Evolutionary conservation across 805 yeast genomes (phyloP).

Genomic region (Pichia scutulata): DNA sequence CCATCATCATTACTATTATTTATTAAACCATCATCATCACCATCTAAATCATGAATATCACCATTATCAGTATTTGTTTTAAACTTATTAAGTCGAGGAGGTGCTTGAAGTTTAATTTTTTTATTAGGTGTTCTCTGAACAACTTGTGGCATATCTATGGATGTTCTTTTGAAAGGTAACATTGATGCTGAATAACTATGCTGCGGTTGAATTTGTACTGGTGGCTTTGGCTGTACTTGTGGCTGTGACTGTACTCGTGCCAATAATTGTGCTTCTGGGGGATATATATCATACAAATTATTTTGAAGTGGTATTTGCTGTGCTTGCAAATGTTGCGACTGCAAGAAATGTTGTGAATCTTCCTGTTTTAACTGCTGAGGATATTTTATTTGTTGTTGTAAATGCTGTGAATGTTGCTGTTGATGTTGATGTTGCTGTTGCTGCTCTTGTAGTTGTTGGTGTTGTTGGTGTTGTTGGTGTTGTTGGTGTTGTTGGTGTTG

Average conservation of each 20-base stretch:
- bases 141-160: constrained; percentile 1
- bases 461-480: background rate
- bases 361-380: background rate
- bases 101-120: constrained; percentile 7
- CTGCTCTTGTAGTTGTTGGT: background rate
- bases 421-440: background rate
- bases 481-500: background rate
- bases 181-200: background rate
- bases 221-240: background rate
- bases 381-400: background rate
- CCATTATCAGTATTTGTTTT: background rate
- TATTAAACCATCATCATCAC: background rate
- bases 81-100: constrained; percentile 1
- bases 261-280: background rate
- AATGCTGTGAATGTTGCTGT: background rate
- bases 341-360: background rate
- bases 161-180: background rate
- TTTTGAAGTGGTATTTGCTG: background rate
- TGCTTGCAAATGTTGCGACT: background rate
- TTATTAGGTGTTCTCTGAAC: background rate
- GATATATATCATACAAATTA: background rate
- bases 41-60: background rate
- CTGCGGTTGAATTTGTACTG: background rate
- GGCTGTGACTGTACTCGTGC: background rate
- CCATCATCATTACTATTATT: background rate